These are phyloP conservation scores for Actinomucor elegans DNA, from an alignment of 371 early-diverging fungal genomes.

Conservation along the genomic window DNA sequence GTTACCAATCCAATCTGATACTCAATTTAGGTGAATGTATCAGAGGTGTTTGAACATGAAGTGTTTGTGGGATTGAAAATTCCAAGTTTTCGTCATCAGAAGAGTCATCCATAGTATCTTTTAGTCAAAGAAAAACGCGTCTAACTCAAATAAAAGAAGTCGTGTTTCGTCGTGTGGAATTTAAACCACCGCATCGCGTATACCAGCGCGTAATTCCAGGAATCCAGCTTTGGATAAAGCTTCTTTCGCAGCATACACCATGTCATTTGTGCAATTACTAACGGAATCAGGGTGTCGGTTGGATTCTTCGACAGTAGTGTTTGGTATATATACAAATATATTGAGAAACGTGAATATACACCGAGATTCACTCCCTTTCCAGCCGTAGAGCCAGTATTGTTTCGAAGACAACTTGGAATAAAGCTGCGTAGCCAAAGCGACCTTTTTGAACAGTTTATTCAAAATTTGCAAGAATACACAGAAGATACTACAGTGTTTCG, in stretches of 20 bases:
- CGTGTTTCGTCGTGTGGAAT: background rate
- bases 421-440: constrained; percentile 26
- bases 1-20: constrained; percentile 42
- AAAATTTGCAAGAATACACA: constrained; percentile 24
- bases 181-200: background rate
- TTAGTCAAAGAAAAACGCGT: background rate
- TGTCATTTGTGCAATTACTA: constrained; percentile 10
- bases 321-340: constrained; percentile 8
- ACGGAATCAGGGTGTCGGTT: constrained; percentile 16
- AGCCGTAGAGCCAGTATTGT: constrained; percentile 18
- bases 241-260: background rate
- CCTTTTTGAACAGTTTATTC: constrained; percentile 22
- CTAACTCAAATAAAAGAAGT: background rate
- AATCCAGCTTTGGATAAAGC: background rate
- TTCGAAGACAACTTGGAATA: constrained; percentile 37
- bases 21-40: constrained; percentile 46
- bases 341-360: background rate
- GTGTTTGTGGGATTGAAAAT: constrained; percentile 22
- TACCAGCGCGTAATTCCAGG: background rate
- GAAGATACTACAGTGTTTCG: constrained; percentile 29
- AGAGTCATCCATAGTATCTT: constrained; percentile 32
- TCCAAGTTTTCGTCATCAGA: constrained; percentile 41
- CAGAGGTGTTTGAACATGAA: constrained; percentile 50
- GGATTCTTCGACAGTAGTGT: background rate
- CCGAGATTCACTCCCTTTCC: background rate